Evolutionary conservation across 768 basidiomycete genomes (phyloP), one percentile per base, ranked within the genome.

Genomic region (Clitopilus hobsonii): DNA sequence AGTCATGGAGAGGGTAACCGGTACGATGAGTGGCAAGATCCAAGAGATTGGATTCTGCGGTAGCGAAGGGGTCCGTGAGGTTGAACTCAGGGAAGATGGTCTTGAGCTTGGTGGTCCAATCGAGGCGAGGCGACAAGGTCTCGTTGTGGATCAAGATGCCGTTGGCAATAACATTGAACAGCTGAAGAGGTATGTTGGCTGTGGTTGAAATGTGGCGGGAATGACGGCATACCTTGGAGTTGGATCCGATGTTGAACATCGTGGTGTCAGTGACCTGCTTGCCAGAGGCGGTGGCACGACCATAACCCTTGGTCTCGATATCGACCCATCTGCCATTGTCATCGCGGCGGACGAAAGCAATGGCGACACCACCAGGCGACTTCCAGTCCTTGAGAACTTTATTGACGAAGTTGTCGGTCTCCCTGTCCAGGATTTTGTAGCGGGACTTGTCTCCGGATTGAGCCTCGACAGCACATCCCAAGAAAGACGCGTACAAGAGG

Each of bases 1-100:
- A 47, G 54, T 64, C 63, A 22, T 69, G 65, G 1, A 61, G 61
- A 24, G 68, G 68, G 3, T 64, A 30, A 0, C 68, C 68, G 2
- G 64, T 66, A 32, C 68, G 62, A 51, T 69, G 68, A 29, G 59
- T 64, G 54, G 67, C 60, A 6, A 62, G 52, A 51, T 69, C 67
- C 23, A 63, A 25, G 8, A 67, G 60, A 1, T 63, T 68, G 18
- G 57, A 59, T 30, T 67, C 55, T 1, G 56, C 32, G 0, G 63
- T 58, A 8, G 66, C 66, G n/a, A 66, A 52, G 3, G 62, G 63
- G 56, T 67, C 65, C 36, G 51, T 51, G 10, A 67, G 49, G 11
- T 61, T 55, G 61, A 60, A 67, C 24, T 55, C 54, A 4, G 67
- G 65, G 30, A 67, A 38, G 25, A 67, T 52, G 5, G 56, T 56